Evolutionary conservation across 306 rosid genomes (phyloP), one percentile per base, ranked within the genome.

Genomic region (Vachellia collinsii): DNA sequence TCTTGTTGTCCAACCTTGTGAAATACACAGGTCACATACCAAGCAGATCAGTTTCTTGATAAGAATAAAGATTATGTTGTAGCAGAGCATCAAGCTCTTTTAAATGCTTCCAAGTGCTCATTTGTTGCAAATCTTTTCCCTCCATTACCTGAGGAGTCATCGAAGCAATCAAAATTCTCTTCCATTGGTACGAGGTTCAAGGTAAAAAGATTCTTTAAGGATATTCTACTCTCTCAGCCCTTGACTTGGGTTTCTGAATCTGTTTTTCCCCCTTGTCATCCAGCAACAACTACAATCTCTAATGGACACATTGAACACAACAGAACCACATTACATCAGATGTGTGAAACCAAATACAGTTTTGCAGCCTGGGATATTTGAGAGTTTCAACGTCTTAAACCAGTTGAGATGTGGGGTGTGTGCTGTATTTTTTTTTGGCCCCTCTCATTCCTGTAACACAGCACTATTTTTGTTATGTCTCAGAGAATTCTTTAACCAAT

Each of bases 281-380:
- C 88, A 93, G 97, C 96, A 91, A 93, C 97, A 93, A 89, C 85
- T 93, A 56, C 97, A 93, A 84, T 79, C 97, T 74, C 89, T 93
- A 75, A 93, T 93, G 97, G 97, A 93, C 62, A 93, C 96, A 69
- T 72, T 93, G 69, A 93, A 63, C 85, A 91, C 96, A 54, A 91
- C 97, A 67, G 96, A 93, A 79, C 97, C 97, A 19, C 97, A 93
- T 87, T 93, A 93, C 86, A 93, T 93, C 78, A 89, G 97, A 86
- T 93, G 97, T 87, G 97, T 93, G 76, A 93, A 93, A 78, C 97
- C 97, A 75, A 93, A 93, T 77, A 83, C 96, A 78, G 93, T 91
- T 76, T 86, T 93, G 91, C 90, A 88, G 87, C 97, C 97, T 2
- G 97, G 96, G 82, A 89, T 93, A 82, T 93, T 93, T 85, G 97